phyloP scores from a whole-genome alignment of 2,329 filamentous ascomycete genomes.

The Sphaerulina vaccinii region DNA sequence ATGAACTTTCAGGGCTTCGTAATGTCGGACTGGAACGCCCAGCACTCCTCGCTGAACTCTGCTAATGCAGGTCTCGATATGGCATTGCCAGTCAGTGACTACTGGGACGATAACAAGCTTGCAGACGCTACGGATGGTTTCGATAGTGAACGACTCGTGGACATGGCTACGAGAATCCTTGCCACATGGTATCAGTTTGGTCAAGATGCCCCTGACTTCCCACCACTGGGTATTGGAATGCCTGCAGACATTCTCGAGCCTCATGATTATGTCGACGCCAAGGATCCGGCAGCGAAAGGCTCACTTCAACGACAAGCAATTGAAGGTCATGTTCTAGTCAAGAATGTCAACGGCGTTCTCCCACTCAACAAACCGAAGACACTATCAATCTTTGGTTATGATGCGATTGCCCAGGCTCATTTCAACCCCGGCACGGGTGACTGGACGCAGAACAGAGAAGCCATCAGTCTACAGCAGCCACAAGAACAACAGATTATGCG shows the following conservation, averaged over 20 bases:
- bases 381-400: constrained; percentile 63
- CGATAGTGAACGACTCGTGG: constrained; percentile 54
- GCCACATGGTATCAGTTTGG: constrained; percentile 58
- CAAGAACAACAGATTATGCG: constrained; percentile 36
- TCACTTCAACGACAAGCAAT: constrained; percentile 58
- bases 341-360: constrained; percentile 57
- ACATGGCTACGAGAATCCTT: constrained; percentile 58
- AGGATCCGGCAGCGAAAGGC: constrained; percentile 51
- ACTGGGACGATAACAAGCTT: constrained; percentile 44
- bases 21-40: constrained; percentile 68
- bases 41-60: constrained; percentile 59
- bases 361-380: constrained; percentile 53
- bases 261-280: constrained; percentile 56
- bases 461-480: constrained; percentile 22
- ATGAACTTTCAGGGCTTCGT: constrained; percentile 70
- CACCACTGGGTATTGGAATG: constrained; percentile 50
- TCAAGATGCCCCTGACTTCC: constrained; percentile 48
- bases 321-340: constrained; percentile 64
- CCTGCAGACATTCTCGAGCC: constrained; percentile 49
- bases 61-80: constrained; percentile 66
- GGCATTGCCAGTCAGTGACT: constrained; percentile 58
- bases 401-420: constrained; percentile 42
- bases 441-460: constrained; percentile 32
- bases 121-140: constrained; percentile 60
- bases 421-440: constrained; percentile 27